phyloP scores from a whole-genome alignment of 2,329 filamentous ascomycete genomes.

The Penicillium psychrosexuale region DNA sequence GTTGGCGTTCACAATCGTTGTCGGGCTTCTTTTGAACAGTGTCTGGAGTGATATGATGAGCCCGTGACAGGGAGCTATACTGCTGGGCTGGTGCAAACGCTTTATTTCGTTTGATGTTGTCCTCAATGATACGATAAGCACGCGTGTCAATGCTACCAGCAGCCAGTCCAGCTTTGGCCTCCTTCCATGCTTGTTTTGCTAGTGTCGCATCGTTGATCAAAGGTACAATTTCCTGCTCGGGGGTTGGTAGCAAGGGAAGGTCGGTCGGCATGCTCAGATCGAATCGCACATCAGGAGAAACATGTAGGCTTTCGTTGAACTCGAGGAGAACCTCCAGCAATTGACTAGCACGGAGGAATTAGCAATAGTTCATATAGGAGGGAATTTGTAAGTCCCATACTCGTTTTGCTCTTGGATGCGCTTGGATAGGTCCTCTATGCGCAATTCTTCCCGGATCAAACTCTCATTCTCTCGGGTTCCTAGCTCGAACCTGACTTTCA shows the following conservation, averaged over 20 bases:
- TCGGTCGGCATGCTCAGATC: slow-evolving; percentile 56
- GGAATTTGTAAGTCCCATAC: slow-evolving; percentile 52
- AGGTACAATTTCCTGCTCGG: slow-evolving; percentile 39
- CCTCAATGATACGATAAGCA: slow-evolving; percentile 40
- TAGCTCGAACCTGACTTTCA: slow-evolving; percentile 75
- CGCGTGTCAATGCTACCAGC: slow-evolving; percentile 35
- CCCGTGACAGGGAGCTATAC: slow-evolving; percentile 32
- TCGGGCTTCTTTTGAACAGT: slow-evolving; percentile 17
- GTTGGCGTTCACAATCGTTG: slow-evolving; percentile 29
- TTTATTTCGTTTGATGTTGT: slow-evolving; percentile 37
- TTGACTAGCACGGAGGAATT: slow-evolving; percentile 57
- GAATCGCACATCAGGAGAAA: slow-evolving; percentile 71
- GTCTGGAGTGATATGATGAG: slow-evolving; percentile 29
- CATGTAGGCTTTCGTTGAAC: slow-evolving; percentile 78
- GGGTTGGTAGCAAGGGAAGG: slow-evolving; percentile 49
- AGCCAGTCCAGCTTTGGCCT: slow-evolving; percentile 39
- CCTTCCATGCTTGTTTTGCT: slow-evolving; percentile 37
- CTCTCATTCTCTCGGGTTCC: slow-evolving; percentile 68
- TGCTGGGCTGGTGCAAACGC: slow-evolving; percentile 38
- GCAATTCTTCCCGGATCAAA: slow-evolving; percentile 74
- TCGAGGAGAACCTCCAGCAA: slow-evolving; percentile 85
- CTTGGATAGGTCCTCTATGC: slow-evolving; percentile 74
- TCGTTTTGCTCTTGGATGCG: slow-evolving; percentile 88
- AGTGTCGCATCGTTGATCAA: slow-evolving; percentile 31
- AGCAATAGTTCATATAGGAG: slow-evolving; percentile 2